These are phyloP conservation scores for Cytospora piceicola DNA, from an alignment of 2,329 filamentous ascomycete genomes.

Conservation along the genomic window DNA sequence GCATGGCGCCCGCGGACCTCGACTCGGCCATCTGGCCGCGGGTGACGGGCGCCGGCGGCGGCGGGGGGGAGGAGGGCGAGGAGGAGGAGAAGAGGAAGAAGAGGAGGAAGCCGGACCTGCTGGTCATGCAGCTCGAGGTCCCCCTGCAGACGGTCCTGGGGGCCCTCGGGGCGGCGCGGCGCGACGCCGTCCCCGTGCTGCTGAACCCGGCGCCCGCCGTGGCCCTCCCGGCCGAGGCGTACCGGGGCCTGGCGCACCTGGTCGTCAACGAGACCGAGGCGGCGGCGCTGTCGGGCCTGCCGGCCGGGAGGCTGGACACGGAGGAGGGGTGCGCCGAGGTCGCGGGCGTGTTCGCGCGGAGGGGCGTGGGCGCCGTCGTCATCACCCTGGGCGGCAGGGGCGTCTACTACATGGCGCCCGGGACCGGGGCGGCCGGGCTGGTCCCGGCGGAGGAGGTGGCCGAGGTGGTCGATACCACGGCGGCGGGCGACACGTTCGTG, in stretches of 20 bases:
- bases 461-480: constrained; percentile 85
- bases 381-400: constrained; percentile 84
- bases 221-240: constrained; percentile 67
- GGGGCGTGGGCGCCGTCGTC: constrained; percentile 76
- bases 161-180: constrained; percentile 57
- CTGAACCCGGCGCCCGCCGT: constrained; percentile 86
- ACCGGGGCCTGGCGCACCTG: constrained; percentile 72
- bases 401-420: constrained; percentile 64
- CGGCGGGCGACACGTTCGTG: constrained; percentile 92
- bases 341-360: constrained; percentile 63
- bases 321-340: constrained; percentile 51
- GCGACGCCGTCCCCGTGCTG: constrained; percentile 63
- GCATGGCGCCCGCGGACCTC: constrained; percentile 18
- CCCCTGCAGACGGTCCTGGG: constrained; percentile 67
- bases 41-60: constrained; percentile 25
- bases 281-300: constrained; percentile 66
- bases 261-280: constrained; percentile 93
- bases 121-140: constrained; percentile 81
- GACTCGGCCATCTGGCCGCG: constrained; percentile 1
- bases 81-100: too few relatives aligned
- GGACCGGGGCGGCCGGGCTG: constrained; percentile 47
- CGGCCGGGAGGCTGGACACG: constrained; percentile 53
- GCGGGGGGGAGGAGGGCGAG: too few relatives aligned
- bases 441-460: constrained; percentile 68
- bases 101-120: constrained; percentile 67